These are phyloP conservation scores for Rhodomyrtus psidioides DNA, from an alignment of 441 rosid genomes.

Conservation along the genomic window DNA sequence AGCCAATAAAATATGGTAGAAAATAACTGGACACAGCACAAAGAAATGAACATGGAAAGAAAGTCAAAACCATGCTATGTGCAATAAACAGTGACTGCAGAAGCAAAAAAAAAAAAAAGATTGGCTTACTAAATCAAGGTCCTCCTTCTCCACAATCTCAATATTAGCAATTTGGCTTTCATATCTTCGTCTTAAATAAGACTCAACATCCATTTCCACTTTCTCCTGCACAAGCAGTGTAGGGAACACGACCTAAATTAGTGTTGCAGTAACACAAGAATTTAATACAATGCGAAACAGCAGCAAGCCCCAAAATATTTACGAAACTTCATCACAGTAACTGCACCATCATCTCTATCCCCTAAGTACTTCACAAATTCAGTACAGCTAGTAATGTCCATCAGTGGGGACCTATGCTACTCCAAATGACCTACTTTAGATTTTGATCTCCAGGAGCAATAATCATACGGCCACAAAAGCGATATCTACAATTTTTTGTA, in stretches of 20 bases:
- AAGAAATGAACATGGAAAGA: background rate
- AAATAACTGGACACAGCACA: background rate
- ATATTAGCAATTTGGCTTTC: conserved; percentile 80
- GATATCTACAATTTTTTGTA: background rate
- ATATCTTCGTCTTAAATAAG: conserved; percentile 71
- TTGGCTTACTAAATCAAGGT: conserved; percentile 81
- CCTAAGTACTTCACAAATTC: background rate
- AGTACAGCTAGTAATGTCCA: background rate
- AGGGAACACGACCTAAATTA: background rate
- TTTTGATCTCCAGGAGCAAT: background rate
- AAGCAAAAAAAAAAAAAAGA: background rate
- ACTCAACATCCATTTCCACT: conserved; percentile 88
- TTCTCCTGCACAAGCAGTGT: conserved; percentile 35
- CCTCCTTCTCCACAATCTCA: conserved; percentile 82
- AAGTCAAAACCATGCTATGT: background rate
- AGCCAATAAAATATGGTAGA: background rate
- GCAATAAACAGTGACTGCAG: background rate
- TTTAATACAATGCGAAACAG: background rate
- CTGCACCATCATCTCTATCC: background rate
- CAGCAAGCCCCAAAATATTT: background rate
- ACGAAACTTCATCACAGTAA: background rate
- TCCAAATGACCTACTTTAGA: background rate
- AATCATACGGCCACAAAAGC: background rate
- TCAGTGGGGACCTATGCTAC: background rate
- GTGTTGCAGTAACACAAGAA: background rate